Conservation (phyloP, 495 filamentous ascomycete genomes). For the Mytilinidion resinicola region DNA sequence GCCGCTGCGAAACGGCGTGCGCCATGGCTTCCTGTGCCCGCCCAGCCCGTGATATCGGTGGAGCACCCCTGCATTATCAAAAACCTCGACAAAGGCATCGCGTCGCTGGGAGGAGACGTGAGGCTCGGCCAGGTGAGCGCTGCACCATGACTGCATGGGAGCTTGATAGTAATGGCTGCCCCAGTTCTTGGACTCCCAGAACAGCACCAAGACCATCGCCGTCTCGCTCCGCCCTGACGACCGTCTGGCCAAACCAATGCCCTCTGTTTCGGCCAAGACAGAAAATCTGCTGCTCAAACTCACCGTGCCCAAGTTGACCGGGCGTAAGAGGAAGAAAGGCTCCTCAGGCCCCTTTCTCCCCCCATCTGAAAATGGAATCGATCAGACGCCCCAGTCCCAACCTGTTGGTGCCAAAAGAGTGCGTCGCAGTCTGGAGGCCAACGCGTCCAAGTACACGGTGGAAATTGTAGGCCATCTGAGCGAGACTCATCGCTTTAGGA, state of each 20-base stretch:
- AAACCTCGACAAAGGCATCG: conserved; percentile 74
- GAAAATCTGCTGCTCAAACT: conserved; percentile 82
- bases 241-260: conserved; percentile 63
- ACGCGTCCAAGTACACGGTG: conserved; percentile 58
- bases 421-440: conserved; percentile 64
- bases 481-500: conserved; percentile 80
- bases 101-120: conserved; percentile 63
- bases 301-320: conserved; percentile 78
- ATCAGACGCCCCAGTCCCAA: background rate
- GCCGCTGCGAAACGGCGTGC: conserved; percentile 22
- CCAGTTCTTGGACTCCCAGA: conserved; percentile 2
- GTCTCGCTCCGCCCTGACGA: conserved; percentile 73
- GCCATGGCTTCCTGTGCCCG: conserved; percentile 55
- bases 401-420: conserved; percentile 31
- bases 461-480: conserved; percentile 67
- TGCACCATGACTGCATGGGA: background rate
- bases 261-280: conserved; percentile 61
- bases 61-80: conserved; percentile 84
- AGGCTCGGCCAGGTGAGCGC: conserved; percentile 58
- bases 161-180: background rate
- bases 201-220: conserved; percentile 38
- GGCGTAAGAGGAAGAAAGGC: conserved; percentile 73
- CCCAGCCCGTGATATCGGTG: conserved; percentile 61
- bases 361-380: conserved; percentile 16
- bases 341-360: conserved; percentile 56